Conservation (phyloP, 2,329 filamentous ascomycete species). For the Aspergillus transmontanensis region DNA sequence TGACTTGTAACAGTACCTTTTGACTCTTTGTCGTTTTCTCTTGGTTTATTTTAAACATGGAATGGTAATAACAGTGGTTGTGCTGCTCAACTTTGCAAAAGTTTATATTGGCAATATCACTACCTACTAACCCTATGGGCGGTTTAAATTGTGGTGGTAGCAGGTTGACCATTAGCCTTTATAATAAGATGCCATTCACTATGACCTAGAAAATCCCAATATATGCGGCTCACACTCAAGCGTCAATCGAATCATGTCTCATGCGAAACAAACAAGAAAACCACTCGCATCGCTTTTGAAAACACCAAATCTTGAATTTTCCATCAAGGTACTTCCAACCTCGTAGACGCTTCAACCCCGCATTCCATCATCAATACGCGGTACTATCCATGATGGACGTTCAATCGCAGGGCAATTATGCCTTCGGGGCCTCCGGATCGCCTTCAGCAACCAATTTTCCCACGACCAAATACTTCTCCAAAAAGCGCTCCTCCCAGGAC, state of each 20-base stretch:
- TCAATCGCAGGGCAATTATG: constrained; percentile 8
- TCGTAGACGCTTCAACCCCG: neutral
- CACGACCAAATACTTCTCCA: constrained; percentile 93
- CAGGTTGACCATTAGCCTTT: neutral
- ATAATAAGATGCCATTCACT: neutral
- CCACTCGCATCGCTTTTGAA: constrained; percentile 2
- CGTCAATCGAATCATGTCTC: neutral
- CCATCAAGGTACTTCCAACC: neutral
- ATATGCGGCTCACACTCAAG: neutral
- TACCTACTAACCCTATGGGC: neutral
- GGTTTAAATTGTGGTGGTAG: neutral
- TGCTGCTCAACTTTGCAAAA: neutral
- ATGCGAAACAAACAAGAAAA: neutral
- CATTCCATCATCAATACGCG: neutral
- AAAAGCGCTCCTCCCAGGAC: constrained; percentile 92
- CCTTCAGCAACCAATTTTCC: constrained; percentile 75
- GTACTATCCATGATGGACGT: neutral
- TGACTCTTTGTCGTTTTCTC: neutral
- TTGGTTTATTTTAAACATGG: neutral
- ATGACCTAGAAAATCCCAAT: neutral
- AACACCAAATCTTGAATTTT: neutral
- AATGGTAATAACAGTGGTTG: neutral
- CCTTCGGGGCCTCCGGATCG: constrained; percentile 44
- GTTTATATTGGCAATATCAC: neutral
- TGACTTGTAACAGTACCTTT: neutral